Conservation (phyloP, 441 rosid species). For the Populus hybrid region DNA sequence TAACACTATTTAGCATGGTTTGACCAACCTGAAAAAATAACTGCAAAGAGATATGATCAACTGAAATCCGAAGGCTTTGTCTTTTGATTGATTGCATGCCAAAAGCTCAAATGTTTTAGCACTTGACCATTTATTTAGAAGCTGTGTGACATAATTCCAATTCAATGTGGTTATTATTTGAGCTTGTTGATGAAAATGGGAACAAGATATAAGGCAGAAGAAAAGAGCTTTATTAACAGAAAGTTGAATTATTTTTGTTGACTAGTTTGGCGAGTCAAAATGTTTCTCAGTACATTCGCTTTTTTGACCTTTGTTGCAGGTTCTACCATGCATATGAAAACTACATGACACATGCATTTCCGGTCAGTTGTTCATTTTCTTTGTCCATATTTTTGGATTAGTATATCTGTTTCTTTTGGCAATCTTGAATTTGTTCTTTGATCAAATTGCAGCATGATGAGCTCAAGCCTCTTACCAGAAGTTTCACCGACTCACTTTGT, state of each 20-base stretch:
- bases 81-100: not conserved
- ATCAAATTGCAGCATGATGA: slow-evolving; percentile 73
- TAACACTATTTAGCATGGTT: too few species aligned
- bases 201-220: not conserved
- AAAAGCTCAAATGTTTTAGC: not conserved
- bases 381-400: not conserved
- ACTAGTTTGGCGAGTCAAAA: not conserved
- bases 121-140: not conserved
- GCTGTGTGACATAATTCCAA: not conserved
- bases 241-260: not conserved
- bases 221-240: too few species aligned
- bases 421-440: slow-evolving; percentile 22
- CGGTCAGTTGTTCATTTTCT: slow-evolving; percentile 46
- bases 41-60: not conserved
- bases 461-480: slow-evolving; percentile 77
- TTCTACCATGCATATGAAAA: slow-evolving; percentile 91
- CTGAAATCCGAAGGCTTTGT: not conserved
- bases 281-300: not conserved
- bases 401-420: not conserved
- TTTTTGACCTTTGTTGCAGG: slow-evolving; percentile 40
- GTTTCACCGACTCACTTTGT: slow-evolving; percentile 83
- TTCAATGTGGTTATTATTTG: not conserved
- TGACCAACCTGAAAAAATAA: too few species aligned
- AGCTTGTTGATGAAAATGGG: not conserved
- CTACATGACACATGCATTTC: slow-evolving; percentile 87